Conservation (phyloP, 2,329 filamentous ascomycete species). For the Alternaria panax region DNA sequence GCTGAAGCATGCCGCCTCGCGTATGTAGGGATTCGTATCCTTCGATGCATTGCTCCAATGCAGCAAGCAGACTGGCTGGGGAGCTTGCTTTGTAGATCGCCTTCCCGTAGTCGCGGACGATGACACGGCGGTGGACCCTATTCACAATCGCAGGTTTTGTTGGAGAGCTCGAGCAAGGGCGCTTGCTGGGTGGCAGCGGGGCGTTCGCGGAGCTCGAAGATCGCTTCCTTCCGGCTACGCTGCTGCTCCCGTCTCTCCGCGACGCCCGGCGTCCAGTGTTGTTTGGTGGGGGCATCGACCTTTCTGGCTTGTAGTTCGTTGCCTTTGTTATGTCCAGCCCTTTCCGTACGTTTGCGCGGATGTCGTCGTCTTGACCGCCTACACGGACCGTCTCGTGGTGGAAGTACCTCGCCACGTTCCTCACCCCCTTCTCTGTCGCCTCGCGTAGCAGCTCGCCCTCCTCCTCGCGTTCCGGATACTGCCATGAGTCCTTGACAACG, state of each 20-base stretch:
- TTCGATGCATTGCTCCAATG: conserved; percentile 47
- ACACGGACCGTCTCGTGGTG: conserved; percentile 52
- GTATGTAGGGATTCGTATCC: conserved; percentile 44
- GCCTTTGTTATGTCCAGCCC: conserved; percentile 2
- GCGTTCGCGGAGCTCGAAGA: conserved; percentile 32
- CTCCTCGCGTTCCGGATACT: neutral
- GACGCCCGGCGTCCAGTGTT: neutral
- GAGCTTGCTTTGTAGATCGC: conserved; percentile 52
- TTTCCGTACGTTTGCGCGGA: conserved; percentile 1
- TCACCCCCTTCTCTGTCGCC: conserved; percentile 47
- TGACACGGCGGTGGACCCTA: conserved; percentile 41
- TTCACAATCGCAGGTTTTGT: conserved; percentile 1
- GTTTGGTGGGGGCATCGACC: conserved; percentile 19
- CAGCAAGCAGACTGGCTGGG: neutral
- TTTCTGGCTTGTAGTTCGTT: neutral
- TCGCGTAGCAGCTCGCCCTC: conserved; percentile 22
- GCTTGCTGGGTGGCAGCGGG: conserved; percentile 25
- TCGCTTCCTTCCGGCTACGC: conserved; percentile 14
- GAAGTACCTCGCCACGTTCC: conserved; percentile 55
- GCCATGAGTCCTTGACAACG: neutral
- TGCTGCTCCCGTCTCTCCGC: conserved; percentile 11
- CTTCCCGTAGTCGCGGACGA: conserved; percentile 52
- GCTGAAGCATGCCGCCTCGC: conserved; percentile 48
- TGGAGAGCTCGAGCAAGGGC: conserved; percentile 14
- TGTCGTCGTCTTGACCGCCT: neutral